These are phyloP conservation scores for Trichosporon faecale DNA, from an alignment of 1,284 basidiomycete genomes.

Conservation along the genomic window DNA sequence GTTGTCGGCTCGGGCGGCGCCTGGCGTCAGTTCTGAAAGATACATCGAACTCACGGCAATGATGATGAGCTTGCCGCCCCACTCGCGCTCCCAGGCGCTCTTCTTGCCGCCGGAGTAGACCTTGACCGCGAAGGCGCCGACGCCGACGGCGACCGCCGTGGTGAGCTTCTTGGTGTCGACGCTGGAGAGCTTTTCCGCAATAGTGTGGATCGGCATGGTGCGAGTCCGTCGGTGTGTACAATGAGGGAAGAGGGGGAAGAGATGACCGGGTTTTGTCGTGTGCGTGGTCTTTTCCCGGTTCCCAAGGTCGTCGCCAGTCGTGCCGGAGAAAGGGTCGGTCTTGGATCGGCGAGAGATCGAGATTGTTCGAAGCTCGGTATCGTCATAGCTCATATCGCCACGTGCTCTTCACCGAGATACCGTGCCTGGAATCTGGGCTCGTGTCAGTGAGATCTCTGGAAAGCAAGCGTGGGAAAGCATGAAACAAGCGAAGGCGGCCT, in stretches of 20 bases:
- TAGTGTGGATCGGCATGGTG: conserved; percentile 40
- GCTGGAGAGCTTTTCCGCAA: conserved; percentile 28
- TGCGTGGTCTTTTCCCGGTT: not conserved
- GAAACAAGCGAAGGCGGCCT: too few species aligned
- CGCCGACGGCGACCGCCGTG: conserved; percentile 25
- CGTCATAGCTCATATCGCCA: conserved; percentile 8
- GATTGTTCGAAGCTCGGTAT: not conserved
- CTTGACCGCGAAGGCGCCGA: conserved; percentile 34
- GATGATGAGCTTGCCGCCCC: conserved; percentile 52
- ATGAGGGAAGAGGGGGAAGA: not conserved
- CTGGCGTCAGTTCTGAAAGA: conserved; percentile 25
- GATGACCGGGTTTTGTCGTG: not conserved
- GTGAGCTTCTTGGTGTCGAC: conserved; percentile 28
- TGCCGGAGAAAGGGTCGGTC: not conserved
- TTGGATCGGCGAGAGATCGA: not conserved
- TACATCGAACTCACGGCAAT: conserved; percentile 40
- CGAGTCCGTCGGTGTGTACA: not conserved
- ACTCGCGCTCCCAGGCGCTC: conserved; percentile 51
- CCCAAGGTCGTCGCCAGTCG: not conserved
- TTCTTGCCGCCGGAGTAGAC: conserved; percentile 40
- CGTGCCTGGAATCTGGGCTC: not conserved
- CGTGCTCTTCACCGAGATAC: not conserved
- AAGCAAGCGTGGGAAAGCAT: too few species aligned
- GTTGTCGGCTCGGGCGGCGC: conserved; percentile 47
- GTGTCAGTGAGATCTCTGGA: not conserved